Base-by-base conservation (phyloP, 139 green algal species). In the Haematococcus lacustris region DNA sequence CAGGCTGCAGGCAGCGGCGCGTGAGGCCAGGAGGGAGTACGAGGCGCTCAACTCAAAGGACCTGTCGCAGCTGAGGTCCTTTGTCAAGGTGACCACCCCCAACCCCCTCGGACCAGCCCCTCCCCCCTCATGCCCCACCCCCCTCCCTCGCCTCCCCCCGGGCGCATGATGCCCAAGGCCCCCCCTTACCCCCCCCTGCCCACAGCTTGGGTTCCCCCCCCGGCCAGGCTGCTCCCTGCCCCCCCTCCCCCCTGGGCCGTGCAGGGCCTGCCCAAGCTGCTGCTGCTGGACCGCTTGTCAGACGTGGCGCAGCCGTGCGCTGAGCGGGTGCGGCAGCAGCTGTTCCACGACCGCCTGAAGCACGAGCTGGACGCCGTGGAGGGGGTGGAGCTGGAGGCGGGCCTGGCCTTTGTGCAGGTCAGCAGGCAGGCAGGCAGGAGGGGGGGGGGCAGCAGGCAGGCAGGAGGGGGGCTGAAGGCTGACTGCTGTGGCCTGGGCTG, bases 291-390 rank as follows among this genome's bases (percentile, higher is more conserved):
- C 73, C 59, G 80, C 25, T 68, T 88, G 2, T 73, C 70, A 5
- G 83, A 88, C 68, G 60, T 88, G 37, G 80, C 80, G 13, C 76
- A 73, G 9, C 83, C 83, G 1, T 76, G 82, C 2, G 83, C 83
- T 2, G 76, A 79, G 23, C 78, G 90, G 64, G 80, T 93, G 30
- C 88, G 88, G 65, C 77, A 80, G 70, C 75, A 82, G 40, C 51
- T 68, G 40, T 85, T 92, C 65, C 80, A 86, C 51, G 79, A 83
- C 66, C 75, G 82, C 13, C 67, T 96, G 1, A 74, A 75, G 23
- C 72, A 82, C n/a, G 91, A 96, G 75, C 79, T 89, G 57, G 76
- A 77, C 60, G 73, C 90, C 51, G 73, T 96, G 43, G 90, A 95
- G 47, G 83, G 82, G 3, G 77, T 83, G 47, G 75, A 83, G 30